A percentile compares a stretch with the other conserved stretches of the same genome.
phyloP scores from a whole-genome alignment of 192 early-diverging fungal species.

The Dissophora globulifera region DNA sequence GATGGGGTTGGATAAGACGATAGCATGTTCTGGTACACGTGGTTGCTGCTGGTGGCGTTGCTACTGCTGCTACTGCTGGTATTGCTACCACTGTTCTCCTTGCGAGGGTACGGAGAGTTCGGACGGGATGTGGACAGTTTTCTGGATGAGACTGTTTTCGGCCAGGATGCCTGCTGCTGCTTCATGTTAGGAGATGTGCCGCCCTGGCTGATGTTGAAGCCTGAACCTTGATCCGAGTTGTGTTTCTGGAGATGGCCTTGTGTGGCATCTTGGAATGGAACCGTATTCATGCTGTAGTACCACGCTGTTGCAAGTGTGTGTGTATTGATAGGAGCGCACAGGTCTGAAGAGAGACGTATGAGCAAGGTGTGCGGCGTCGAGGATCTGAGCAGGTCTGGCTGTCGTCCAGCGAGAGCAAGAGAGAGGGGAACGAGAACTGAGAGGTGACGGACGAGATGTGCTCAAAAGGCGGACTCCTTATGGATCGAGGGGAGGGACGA shows the following conservation, averaged over 20 bases:
- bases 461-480: no score
- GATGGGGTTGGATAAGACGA: slow-evolving; percentile 39
- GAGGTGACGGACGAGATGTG: no score
- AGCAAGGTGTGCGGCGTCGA: no score
- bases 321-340: neutral
- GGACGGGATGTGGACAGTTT: slow-evolving; percentile 38
- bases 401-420: no score
- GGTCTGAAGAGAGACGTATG: no score
- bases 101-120: slow-evolving; percentile 36
- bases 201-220: no score
- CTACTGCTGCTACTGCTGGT: no score
- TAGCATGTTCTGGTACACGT: slow-evolving; percentile 41
- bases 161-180: slow-evolving; percentile 40
- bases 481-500: no score
- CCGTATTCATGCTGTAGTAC: slow-evolving; percentile 32
- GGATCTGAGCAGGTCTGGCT: no score
- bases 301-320: neutral
- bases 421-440: no score
- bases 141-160: slow-evolving; percentile 29
- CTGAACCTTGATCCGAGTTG: no score
- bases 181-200: slow-evolving; percentile 17
- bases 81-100: slow-evolving; percentile 35
- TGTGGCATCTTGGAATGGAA: slow-evolving; percentile 14
- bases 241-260: slow-evolving; percentile 7
- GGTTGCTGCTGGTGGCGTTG: no score